These are phyloP conservation scores for Trypanosomatidae sp. DNA, from an alignment of 208 protist genomes.

Conservation along the genomic window DNA sequence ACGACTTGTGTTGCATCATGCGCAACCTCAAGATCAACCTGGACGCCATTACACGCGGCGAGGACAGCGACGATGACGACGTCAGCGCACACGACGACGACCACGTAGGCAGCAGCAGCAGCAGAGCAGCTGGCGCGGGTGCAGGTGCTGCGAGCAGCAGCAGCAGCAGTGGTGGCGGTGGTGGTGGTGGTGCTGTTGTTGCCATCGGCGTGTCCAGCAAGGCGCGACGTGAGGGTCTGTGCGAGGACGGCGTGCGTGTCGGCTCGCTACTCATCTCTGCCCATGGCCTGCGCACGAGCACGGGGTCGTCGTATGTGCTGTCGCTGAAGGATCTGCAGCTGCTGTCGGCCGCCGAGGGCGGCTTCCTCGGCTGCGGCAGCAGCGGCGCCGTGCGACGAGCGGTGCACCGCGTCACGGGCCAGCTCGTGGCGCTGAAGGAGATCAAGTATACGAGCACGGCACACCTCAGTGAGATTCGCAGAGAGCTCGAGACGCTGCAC, in stretches of 20 bases:
- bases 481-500: constrained; percentile 79
- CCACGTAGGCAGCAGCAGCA: no score
- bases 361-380: constrained; percentile 67
- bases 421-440: constrained; percentile 68
- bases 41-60: constrained; percentile 40
- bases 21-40: constrained; percentile 61
- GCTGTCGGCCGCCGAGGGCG: constrained; percentile 20
- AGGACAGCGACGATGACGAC: constrained; percentile 11
- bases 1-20: no score
- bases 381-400: constrained; percentile 70
- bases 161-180: no score
- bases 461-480: constrained; percentile 65
- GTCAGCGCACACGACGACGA: no score
- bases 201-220: no score
- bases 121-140: no score
- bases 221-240: constrained; percentile 25
- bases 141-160: no score
- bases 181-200: no score
- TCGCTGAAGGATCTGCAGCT: constrained; percentile 61
- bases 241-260: constrained; percentile 41
- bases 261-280: constrained; percentile 66
- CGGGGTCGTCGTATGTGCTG: constrained; percentile 45
- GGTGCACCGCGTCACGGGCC: constrained; percentile 35
- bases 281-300: constrained; percentile 40
- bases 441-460: constrained; percentile 69